Conservation (phyloP, 805 yeast genomes). For the Candida endomychidarum region DNA sequence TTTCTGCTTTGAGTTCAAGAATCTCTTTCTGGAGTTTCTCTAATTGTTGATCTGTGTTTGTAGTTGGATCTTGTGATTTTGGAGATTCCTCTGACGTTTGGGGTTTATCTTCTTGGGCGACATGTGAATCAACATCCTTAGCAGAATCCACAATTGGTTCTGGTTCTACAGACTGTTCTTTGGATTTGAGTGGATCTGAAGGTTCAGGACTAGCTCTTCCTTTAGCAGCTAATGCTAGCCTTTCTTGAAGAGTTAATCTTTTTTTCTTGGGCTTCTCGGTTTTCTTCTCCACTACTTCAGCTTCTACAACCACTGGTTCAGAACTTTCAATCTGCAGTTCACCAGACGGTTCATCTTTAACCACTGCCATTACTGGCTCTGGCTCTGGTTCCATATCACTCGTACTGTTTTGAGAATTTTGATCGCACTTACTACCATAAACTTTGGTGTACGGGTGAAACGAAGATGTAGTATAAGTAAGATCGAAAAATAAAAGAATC, state of each 20-base stretch:
- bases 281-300: no score
- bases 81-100: no score
- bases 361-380: no score
- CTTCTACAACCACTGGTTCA: no score
- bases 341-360: no score
- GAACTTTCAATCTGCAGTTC: no score
- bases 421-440: background rate
- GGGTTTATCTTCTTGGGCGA: background rate
- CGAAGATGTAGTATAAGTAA: no score
- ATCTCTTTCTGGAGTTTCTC: background rate
- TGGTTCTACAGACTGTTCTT: background rate
- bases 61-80: background rate
- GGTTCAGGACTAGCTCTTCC: conserved; percentile 17
- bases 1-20: background rate
- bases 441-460: no score
- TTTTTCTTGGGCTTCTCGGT: conserved; percentile 41
- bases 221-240: conserved; percentile 80
- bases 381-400: no score
- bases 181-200: background rate
- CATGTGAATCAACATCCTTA: background rate
- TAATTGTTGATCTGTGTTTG: background rate
- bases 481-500: no score
- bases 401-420: background rate
- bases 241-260: conserved; percentile 76
- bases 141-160: no score